phyloP scores from a whole-genome alignment of 495 filamentous ascomycete species.

The Penicillium pulvis region DNA sequence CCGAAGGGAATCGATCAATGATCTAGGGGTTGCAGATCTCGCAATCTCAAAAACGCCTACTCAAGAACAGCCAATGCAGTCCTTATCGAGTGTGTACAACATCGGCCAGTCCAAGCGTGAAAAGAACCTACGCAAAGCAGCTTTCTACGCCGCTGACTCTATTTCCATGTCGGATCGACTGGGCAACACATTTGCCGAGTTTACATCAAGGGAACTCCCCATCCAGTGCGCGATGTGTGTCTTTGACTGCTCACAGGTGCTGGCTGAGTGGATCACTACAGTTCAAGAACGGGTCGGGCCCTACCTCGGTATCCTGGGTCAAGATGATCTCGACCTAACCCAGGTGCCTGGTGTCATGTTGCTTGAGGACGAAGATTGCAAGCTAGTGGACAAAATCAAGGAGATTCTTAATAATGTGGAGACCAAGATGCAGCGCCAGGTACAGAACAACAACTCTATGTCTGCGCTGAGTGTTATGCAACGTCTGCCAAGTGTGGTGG shows the following conservation, averaged over 20 bases:
- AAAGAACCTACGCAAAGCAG: constrained; percentile 87
- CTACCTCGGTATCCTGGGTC: constrained; percentile 83
- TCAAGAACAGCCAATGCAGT: constrained; percentile 40
- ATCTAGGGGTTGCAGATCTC: constrained; percentile 44
- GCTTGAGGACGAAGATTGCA: constrained; percentile 88
- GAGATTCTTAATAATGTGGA: constrained; percentile 79
- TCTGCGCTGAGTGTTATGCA: constrained; percentile 54
- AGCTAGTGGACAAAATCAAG: constrained; percentile 81
- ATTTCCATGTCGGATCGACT: constrained; percentile 87
- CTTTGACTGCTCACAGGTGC: constrained; percentile 95
- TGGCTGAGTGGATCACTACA: constrained; percentile 94
- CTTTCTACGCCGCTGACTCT: constrained; percentile 92
- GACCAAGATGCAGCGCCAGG: constrained; percentile 70
- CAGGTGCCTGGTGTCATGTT: constrained; percentile 85
- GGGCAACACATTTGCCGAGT: constrained; percentile 83
- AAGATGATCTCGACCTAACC: constrained; percentile 73
- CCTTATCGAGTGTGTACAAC: constrained; percentile 36
- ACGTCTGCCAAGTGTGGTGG: constrained; percentile 59
- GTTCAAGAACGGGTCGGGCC: constrained; percentile 92
- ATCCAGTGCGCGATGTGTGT: constrained; percentile 90
- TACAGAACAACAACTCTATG: constrained; percentile 44
- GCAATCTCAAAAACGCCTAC: constrained; percentile 47
- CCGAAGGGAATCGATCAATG: constrained; percentile 42
- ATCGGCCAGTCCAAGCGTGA: constrained; percentile 66
- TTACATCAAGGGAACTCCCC: constrained; percentile 86